Evolutionary conservation across 176 grass and related monocot species (phyloP).

Genomic region (Elaeis guineensis): DNA sequence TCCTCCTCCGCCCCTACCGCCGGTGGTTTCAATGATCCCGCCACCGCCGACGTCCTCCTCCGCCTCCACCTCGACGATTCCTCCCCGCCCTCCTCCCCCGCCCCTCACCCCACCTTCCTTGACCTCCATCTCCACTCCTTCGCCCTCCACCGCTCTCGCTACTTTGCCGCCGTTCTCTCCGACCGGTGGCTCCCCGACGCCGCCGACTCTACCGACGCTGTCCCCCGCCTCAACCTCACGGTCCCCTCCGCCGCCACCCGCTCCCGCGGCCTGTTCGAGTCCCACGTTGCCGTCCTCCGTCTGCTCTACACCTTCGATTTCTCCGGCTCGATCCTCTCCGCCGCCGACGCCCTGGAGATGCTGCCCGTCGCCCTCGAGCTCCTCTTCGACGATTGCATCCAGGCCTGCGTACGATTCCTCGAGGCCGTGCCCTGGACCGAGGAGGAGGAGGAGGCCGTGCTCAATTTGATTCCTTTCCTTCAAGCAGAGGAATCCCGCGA

Average conservation of each 20-base stretch:
- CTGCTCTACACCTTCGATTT: slow-evolving; percentile 71
- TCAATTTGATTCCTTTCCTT: slow-evolving; percentile 54
- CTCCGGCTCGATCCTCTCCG: slow-evolving; percentile 26
- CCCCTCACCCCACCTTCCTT: neutral
- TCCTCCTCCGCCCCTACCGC: no score
- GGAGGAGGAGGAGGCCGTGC: slow-evolving; percentile 32
- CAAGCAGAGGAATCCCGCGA: slow-evolving; percentile 36
- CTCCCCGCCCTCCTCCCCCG: neutral
- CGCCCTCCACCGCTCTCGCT: slow-evolving; percentile 30
- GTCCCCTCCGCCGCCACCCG: neutral
- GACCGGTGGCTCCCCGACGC: slow-evolving; percentile 24
- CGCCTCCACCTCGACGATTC: no score
- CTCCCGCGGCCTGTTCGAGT: slow-evolving; percentile 30
- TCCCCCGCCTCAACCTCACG: slow-evolving; percentile 9
- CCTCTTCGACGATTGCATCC: slow-evolving; percentile 38
- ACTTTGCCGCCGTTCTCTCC: slow-evolving; percentile 49
- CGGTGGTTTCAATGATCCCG: no score
- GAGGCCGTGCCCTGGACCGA: slow-evolving; percentile 62
- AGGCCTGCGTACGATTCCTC: slow-evolving; percentile 46
- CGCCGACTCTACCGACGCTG: no score
- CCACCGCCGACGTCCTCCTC: no score
- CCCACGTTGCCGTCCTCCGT: slow-evolving; percentile 39
- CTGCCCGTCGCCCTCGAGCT: slow-evolving; percentile 54
- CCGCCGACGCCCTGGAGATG: slow-evolving; percentile 45
- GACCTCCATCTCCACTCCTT: slow-evolving; percentile 44